Evolutionary conservation across 2,329 filamentous ascomycete species (phyloP).

Genomic region (Xylariaceae sp.): DNA sequence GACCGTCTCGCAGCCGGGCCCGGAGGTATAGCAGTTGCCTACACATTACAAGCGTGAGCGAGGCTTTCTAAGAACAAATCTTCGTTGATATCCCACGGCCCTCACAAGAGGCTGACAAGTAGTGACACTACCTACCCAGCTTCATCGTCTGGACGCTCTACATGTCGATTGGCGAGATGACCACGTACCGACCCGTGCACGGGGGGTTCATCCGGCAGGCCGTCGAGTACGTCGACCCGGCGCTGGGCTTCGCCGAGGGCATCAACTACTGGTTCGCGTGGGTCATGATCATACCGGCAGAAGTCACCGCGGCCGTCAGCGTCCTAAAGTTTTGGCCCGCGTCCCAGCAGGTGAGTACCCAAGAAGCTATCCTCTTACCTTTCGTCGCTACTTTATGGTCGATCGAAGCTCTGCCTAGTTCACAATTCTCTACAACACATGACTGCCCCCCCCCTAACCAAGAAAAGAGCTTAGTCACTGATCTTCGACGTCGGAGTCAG

Average conservation of each 20-base stretch:
- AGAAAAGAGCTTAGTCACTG: too few species aligned
- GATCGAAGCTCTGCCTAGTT: too few species aligned
- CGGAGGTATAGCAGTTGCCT: not conserved
- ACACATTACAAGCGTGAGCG: not conserved
- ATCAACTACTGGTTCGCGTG: not conserved
- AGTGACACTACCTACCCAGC: too few species aligned
- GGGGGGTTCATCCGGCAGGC: not conserved
- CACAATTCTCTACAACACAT: too few species aligned
- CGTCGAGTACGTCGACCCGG: not conserved
- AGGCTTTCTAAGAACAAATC: not conserved
- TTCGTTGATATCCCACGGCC: not conserved
- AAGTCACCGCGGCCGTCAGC: not conserved
- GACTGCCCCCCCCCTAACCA: too few species aligned
- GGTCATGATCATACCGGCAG: conserved; percentile 1
- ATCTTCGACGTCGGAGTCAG: too few species aligned
- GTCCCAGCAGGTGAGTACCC: too few species aligned
- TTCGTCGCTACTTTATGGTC: too few species aligned
- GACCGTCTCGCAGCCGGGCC: not conserved
- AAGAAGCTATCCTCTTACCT: too few species aligned
- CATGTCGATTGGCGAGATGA: not conserved
- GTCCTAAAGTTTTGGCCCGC: not conserved
- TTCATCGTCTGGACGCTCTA: conserved; percentile 1
- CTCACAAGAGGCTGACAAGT: not conserved
- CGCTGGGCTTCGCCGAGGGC: not conserved
- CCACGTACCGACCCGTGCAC: not conserved